Conservation (phyloP, 2,329 filamentous ascomycete species). For the Nigrospora osmanthi region DNA sequence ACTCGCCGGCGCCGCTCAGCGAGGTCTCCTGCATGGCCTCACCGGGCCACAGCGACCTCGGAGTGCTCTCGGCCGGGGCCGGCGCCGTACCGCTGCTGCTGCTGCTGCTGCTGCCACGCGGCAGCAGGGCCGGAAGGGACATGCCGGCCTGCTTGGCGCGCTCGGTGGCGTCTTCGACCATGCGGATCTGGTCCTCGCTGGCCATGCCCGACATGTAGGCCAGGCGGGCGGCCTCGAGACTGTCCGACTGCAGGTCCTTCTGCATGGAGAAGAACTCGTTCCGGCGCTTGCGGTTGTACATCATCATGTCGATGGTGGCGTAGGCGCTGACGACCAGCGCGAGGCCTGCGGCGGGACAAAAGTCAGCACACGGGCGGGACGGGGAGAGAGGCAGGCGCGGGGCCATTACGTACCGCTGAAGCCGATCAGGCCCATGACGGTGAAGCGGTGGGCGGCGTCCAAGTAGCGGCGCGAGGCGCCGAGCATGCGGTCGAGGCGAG, state of each 20-base stretch:
- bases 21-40: constrained; percentile 12
- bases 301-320: constrained; percentile 54
- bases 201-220: constrained; percentile 53
- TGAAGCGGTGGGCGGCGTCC: constrained; percentile 48
- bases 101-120: constrained; percentile 16
- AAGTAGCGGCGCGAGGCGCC: constrained; percentile 40
- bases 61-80: constrained; percentile 9
- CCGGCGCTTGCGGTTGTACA: constrained; percentile 52
- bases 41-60: constrained; percentile 10
- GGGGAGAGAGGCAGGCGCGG: not conserved
- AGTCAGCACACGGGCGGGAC: not conserved
- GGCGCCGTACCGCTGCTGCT: constrained; percentile 18
- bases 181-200: constrained; percentile 44
- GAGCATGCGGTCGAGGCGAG: constrained; percentile 42
- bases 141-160: constrained; percentile 35
- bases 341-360: constrained; percentile 35
- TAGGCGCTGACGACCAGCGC: constrained; percentile 49
- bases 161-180: constrained; percentile 50
- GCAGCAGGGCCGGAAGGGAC: constrained; percentile 43
- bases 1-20: constrained; percentile 8
- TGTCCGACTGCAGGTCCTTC: constrained; percentile 43
- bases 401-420: constrained; percentile 41
- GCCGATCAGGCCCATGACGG: constrained; percentile 44
- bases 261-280: constrained; percentile 50
- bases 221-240: constrained; percentile 47